A percentile compares a stretch with the other conserved stretches of the same genome.
Evolutionary conservation across 768 basidiomycete genomes (phyloP).

Genomic region (Dacryopinax spathularia): DNA sequence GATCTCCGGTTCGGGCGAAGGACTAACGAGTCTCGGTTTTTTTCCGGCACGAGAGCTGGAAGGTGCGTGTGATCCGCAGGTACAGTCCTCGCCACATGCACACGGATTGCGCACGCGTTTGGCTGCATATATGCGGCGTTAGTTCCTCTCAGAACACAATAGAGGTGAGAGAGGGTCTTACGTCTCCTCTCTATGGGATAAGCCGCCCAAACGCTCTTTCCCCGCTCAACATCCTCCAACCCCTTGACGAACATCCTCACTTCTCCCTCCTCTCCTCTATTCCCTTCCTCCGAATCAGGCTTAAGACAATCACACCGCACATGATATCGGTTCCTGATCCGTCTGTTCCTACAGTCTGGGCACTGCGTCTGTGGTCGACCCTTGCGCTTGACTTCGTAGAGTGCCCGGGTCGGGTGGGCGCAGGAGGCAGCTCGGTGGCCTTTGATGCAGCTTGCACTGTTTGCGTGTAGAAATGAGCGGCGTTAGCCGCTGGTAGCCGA

Average conservation of each 20-base stretch:
- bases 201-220: not conserved
- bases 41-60: not conserved
- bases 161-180: not conserved
- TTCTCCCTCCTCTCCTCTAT: not conserved
- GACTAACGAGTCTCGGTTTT: not conserved
- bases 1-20: not conserved
- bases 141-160: no score
- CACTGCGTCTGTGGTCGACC: constrained; percentile 87
- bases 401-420: constrained; percentile 67
- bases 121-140: not conserved
- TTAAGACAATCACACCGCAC: constrained; percentile 58
- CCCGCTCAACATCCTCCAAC: not conserved
- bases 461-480: not conserved
- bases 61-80: not conserved
- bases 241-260: not conserved
- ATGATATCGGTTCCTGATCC: constrained; percentile 66
- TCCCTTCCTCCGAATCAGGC: not conserved
- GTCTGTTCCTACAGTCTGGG: constrained; percentile 62
- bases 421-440: constrained; percentile 86
- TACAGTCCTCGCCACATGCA: not conserved
- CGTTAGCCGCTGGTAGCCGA: not conserved
- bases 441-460: constrained; percentile 83
- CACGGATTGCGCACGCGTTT: not conserved
- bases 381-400: constrained; percentile 91
- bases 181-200: not conserved